These are phyloP conservation scores for Kandelia obovata DNA, from an alignment of 345 rosid genomes.

Conservation along the genomic window DNA sequence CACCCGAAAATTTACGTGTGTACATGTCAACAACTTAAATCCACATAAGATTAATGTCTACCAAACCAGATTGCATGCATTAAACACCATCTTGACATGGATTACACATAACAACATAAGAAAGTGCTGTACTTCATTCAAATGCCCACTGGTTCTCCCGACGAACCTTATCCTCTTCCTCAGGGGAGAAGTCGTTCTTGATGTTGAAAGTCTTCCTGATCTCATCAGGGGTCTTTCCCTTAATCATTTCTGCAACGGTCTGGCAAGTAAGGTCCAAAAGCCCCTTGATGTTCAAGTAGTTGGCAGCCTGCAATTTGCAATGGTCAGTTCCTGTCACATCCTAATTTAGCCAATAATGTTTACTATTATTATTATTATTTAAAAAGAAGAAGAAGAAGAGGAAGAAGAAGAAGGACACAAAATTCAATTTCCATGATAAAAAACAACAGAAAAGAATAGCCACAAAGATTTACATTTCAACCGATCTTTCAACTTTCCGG, in stretches of 20 bases:
- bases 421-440: too few species aligned
- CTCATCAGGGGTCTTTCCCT: slow-evolving; percentile 26
- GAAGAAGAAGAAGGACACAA: too few species aligned
- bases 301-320: slow-evolving; percentile 21
- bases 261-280: slow-evolving; percentile 28
- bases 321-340: not conserved
- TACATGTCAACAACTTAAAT: not conserved
- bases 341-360: too few species aligned
- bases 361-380: too few species aligned
- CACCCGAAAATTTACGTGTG: not conserved
- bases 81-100: not conserved
- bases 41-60: not conserved
- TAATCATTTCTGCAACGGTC: slow-evolving; percentile 29
- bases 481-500: too few species aligned
- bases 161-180: slow-evolving; percentile 29
- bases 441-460: too few species aligned
- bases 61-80: not conserved
- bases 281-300: slow-evolving; percentile 30
- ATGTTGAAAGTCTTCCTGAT: slow-evolving; percentile 28
- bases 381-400: too few species aligned
- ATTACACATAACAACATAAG: not conserved
- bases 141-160: slow-evolving; percentile 34
- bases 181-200: slow-evolving; percentile 25
- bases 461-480: too few species aligned
- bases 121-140: slow-evolving; percentile 8